A percentile compares a stretch with the other conserved stretches of the same genome.
Conservation (phyloP, 192 early-diverging fungal genomes). For the Bifiguratus adelaidae region DNA sequence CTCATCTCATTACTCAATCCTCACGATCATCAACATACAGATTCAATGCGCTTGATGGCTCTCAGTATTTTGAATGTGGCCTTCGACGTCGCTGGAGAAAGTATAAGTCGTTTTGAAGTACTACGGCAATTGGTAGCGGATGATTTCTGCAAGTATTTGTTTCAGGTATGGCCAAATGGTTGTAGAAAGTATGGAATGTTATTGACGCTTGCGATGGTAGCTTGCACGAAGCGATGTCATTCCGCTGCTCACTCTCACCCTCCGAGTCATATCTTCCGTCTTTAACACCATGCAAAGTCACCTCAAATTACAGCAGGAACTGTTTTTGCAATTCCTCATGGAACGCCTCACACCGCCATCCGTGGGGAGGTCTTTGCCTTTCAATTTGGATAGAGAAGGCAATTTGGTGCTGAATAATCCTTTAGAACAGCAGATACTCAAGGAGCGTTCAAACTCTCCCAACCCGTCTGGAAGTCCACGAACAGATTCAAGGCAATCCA, state of each 20-base stretch:
- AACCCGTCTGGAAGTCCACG: conserved; percentile 10
- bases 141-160: conserved; percentile 76
- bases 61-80: conserved; percentile 79
- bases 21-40: conserved; percentile 82
- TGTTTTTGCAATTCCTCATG: conserved; percentile 54
- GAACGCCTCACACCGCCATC: conserved; percentile 35
- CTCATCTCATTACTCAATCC: conserved; percentile 87
- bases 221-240: conserved; percentile 42
- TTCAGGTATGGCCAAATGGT: conserved; percentile 44
- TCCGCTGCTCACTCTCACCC: conserved; percentile 44
- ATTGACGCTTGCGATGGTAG: conserved; percentile 7
- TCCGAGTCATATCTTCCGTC: conserved; percentile 55
- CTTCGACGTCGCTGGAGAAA: conserved; percentile 75
- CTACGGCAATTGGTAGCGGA: conserved; percentile 66
- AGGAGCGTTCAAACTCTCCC: conserved; percentile 3
- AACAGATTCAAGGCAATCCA: conserved; percentile 4
- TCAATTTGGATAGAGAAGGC: neutral
- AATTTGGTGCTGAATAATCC: neutral
- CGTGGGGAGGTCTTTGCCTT: neutral
- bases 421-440: neutral
- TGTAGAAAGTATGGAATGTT: neutral
- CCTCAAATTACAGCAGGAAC: conserved; percentile 71
- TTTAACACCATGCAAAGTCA: conserved; percentile 57
- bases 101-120: conserved; percentile 50
- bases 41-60: conserved; percentile 85